Conservation (phyloP, 2,329 filamentous ascomycete species). For the Diplodia intermedia region DNA sequence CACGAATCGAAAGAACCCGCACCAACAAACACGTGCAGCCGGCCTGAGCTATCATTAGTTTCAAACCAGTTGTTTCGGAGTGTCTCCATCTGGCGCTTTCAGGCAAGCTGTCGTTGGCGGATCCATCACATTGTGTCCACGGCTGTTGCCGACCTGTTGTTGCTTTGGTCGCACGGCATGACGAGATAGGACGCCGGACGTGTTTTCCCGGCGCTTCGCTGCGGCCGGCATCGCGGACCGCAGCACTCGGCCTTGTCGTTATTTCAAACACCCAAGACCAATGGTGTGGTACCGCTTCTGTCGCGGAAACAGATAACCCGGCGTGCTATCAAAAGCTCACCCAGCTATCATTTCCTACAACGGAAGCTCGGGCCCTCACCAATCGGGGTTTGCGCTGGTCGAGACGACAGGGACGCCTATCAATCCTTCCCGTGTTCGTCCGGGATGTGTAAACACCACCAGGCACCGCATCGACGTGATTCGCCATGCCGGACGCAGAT, state of each 20-base stretch:
- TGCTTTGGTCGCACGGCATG: neutral
- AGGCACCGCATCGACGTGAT: conserved; percentile 1
- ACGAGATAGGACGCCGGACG: neutral
- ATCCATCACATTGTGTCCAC: neutral
- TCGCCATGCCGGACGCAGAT: neutral
- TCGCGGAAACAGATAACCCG: conserved; percentile 15
- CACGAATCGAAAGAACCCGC: neutral
- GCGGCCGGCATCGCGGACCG: conserved; percentile 6
- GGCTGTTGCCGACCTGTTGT: neutral
- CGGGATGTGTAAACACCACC: conserved; percentile 1
- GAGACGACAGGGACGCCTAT: neutral
- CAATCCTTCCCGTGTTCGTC: neutral
- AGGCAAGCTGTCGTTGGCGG: neutral
- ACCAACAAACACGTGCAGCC: conserved; percentile 10
- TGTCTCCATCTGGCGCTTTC: neutral
- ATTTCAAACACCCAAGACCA: neutral
- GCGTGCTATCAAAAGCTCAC: neutral
- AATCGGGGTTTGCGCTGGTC: neutral
- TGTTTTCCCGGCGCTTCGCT: neutral
- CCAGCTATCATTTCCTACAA: conserved; percentile 21
- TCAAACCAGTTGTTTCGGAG: conserved; percentile 3
- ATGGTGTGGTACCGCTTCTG: conserved; percentile 11
- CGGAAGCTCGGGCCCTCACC: conserved; percentile 17
- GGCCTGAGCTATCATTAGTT: neutral
- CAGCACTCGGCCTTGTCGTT: neutral